Base-by-base conservation (phyloP, 306 rosid species). In the Cucumis cinereus region DNA sequence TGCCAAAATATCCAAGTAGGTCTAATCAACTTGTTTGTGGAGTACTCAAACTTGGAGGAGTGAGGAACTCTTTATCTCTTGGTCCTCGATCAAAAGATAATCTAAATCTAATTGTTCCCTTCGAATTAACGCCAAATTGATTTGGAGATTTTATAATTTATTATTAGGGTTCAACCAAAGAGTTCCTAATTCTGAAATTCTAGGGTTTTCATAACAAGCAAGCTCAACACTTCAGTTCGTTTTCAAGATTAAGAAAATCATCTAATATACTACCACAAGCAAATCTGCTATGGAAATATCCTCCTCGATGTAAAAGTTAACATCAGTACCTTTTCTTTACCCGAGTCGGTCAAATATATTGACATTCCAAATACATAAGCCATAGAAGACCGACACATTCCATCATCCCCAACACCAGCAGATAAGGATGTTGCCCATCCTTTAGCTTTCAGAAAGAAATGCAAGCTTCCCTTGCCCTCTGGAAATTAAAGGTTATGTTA, bases 391-490 rank as follows among this genome's bases (percentile, higher is more conserved):
- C 89, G 83, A 80, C 72, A 85, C 87, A 89, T 61, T 75, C 95
- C 99, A 6, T 87, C 97, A n/a, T 94, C 96, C 78, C 87, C 90
- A 86, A 94, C 97, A 73, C 97, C 95, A 71, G 96, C 96, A 73
- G 92, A 84, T 69, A 94, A 83, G 81, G 92, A 86, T 79, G 97
- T 90, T 73, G 90, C 90, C 99, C 95, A 94, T 59, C 99, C 99
- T 85, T 64, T 90, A 75, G 85, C 85, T 86, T 92, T 94, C 78
- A 94, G 85, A 85, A 85, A 87, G 79, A 63, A 87, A 83, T 80
- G 95, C 90, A 94, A 86, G 88, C 99, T 94, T 82, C 97, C 99
- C 71, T 85, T 86, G 58, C 99, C 99, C 93, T 94, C 97, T 94
- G 86, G 61, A 86, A 61, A 28, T 83, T 81, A 82, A 40, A 74